These are phyloP conservation scores for Monosporozyma aquatica DNA, from an alignment of 805 yeast species.

Conservation along the genomic window DNA sequence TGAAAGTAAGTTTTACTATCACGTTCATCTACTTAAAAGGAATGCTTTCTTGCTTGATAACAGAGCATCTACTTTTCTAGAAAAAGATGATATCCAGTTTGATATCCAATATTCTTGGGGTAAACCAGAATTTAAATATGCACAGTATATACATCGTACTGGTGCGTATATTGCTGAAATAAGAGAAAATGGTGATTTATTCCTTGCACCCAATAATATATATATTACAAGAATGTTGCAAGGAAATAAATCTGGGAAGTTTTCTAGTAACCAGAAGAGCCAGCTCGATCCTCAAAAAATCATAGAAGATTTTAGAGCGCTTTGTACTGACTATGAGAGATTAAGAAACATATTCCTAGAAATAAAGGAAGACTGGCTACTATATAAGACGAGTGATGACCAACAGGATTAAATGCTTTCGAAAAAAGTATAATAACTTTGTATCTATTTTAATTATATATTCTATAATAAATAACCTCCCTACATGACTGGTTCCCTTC, in stretches of 20 bases:
- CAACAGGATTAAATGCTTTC: too few relatives aligned
- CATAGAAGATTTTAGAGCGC: conserved; percentile 57
- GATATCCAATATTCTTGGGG: conserved; percentile 91
- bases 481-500: background rate
- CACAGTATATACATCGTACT: conserved; percentile 81
- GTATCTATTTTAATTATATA: background rate
- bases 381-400: background rate
- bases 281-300: conserved; percentile 61
- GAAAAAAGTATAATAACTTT: background rate
- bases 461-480: background rate
- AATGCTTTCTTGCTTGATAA: conserved; percentile 77
- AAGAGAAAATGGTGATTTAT: conserved; percentile 65
- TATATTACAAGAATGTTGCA: conserved; percentile 68
- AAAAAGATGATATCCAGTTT: conserved; percentile 38
- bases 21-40: conserved; percentile 57
- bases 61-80: conserved; percentile 58
- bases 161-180: conserved; percentile 89
- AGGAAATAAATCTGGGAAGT: conserved; percentile 26
- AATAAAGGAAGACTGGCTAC: conserved; percentile 42
- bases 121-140: conserved; percentile 64
- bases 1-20: conserved; percentile 63
- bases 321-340: conserved; percentile 45
- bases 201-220: conserved; percentile 79
- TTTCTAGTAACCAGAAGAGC: conserved; percentile 27
- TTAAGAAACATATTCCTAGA: conserved; percentile 48